Percentiles rank a stretch among this genome's conserved stretches.
Evolutionary conservation across 2,329 filamentous ascomycete genomes (phyloP).

Genomic region (Tolypocladium tropicale): DNA sequence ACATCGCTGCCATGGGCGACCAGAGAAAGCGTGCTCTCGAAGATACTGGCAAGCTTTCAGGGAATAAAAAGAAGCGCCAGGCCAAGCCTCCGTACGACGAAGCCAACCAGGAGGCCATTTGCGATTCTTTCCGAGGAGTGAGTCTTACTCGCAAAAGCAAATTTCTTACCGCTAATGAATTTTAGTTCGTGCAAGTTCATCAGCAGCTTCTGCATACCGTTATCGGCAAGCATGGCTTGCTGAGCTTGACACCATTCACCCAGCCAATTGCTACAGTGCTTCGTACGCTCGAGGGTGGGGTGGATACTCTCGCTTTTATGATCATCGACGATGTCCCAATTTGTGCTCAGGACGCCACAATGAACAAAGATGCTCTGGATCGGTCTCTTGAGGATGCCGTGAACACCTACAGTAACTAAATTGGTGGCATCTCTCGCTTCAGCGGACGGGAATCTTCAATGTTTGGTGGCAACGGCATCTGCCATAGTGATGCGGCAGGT

Average conservation of each 20-base stretch:
- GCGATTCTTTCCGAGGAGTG: neutral
- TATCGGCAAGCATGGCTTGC: neutral
- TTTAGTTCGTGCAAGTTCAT: neutral
- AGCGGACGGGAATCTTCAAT: too few species aligned
- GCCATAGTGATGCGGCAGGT: neutral
- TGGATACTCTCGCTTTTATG: neutral
- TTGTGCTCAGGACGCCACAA: neutral
- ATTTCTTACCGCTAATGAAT: neutral
- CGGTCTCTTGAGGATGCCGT: neutral
- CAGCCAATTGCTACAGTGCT: neutral
- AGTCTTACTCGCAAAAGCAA: neutral
- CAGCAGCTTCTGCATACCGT: neutral
- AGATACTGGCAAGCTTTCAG: neutral
- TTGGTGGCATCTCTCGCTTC: neutral
- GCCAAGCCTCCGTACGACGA: neutral
- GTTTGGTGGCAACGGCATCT: neutral
- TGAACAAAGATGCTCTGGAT: neutral
- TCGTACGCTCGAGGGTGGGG: neutral
- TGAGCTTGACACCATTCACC: neutral
- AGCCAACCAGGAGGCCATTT: neutral
- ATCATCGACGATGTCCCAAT: neutral
- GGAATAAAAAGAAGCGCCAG: neutral
- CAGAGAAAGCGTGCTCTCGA: neutral
- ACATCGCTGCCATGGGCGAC: neutral
- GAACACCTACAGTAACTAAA: neutral